Evolutionary conservation across 2,329 filamentous ascomycete species (phyloP), one percentile per base, ranked within the genome.

Genomic region (Ophiostoma fasciatum): DNA sequence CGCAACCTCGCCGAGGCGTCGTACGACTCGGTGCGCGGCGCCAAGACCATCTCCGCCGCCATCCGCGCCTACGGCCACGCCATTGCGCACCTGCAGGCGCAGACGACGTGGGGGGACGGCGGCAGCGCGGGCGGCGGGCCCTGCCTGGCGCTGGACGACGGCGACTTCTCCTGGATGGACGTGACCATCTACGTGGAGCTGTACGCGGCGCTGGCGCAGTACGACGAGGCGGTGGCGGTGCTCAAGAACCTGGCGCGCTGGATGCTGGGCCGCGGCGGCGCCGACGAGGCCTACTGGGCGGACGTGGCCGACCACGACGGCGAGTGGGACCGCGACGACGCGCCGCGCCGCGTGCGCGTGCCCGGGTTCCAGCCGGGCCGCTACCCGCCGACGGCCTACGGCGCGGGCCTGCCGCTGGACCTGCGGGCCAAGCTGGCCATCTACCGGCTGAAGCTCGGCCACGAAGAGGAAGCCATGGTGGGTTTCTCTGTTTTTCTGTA

Each of bases 171-270:
- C 22, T 98, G 88, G 88, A 76, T 79, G 36, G 81, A 96, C 52
- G 63, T 92, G 28, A 81, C 84, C 42, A 79, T 87, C 36, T 94
- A 90, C 46, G 69, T 84, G 27, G 84, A 94, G 49, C 66, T 96
- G 14, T 75, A 87, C 42, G 72, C 75, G 20, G 71, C 76, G 32
- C 57, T 73, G 9, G 66, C 68, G 26, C 65, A 71, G 36, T 79
- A 77, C 47, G 56, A 64, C 6, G 66, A 77, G 44, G 85, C 81
- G 3, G 68, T 93, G 3, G 56, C 56, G 20, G 71, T 78, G 42
- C 63, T 92, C 11, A 90, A 82, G 51, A 64, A 64, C 3, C 57
- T 94, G 13, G 72, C 80, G 17, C 68, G 92, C 38, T 94, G 85
- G 84, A 64, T 94, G 37, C 63, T 94, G 27, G 82, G 82, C 8